Conservation (phyloP, 2,329 filamentous ascomycete species). For the Samsoniella hepiali region DNA sequence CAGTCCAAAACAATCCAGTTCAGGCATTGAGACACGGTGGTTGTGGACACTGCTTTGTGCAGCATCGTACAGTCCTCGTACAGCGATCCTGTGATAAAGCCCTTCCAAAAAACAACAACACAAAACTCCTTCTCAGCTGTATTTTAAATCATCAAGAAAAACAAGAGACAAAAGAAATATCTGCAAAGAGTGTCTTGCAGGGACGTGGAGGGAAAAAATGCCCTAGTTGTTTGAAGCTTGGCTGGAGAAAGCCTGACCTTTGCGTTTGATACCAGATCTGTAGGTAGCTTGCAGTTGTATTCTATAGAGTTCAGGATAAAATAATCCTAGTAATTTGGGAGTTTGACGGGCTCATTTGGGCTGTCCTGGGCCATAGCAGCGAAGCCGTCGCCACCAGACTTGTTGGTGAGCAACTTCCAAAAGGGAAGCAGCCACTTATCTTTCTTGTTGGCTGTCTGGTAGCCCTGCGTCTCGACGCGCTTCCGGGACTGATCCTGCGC, state of each 20-base stretch:
- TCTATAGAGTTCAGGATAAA: no score
- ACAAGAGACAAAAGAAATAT: not conserved
- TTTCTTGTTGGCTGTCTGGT: not conserved
- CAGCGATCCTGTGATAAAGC: not conserved
- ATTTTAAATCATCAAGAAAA: not conserved
- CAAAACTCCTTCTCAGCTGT: no score
- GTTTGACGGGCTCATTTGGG: no score
- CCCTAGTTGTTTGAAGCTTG: not conserved
- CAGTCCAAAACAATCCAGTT: not conserved
- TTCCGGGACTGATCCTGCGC: conserved; percentile 7
- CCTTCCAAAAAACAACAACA: not conserved
- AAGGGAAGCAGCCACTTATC: conserved; percentile 1
- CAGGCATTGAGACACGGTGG: not conserved
- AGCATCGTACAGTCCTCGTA: not conserved
- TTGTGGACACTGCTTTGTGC: not conserved
- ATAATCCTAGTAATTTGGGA: no score
- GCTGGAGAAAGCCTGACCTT: no score
- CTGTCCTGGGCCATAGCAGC: no score
- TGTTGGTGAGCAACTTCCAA: not conserved
- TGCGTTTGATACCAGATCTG: not conserved
- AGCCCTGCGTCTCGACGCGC: conserved; percentile 19
- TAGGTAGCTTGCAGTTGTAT: not conserved
- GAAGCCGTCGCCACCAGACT: not conserved
- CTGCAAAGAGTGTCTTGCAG: not conserved
- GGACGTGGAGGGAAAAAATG: not conserved